phyloP scores from a whole-genome alignment of 1,284 basidiomycete species.

The Austropuccinia psidii region DNA sequence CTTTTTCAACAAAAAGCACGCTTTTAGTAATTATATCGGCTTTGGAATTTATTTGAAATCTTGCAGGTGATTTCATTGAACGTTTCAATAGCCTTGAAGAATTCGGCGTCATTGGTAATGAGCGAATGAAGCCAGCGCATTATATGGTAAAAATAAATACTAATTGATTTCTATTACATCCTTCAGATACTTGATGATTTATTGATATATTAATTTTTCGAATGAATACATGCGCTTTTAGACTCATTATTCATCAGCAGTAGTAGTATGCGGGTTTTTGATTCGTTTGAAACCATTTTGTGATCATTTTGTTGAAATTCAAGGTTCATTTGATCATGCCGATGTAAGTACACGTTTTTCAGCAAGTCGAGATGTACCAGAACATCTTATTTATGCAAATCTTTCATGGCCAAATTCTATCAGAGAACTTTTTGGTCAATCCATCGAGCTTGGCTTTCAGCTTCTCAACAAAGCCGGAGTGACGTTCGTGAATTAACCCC shows the following conservation, averaged over 20 bases:
- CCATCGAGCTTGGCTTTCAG: constrained; percentile 70
- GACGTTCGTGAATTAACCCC: constrained; percentile 92
- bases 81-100: constrained; percentile 66
- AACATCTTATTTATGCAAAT: background rate
- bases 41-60: background rate
- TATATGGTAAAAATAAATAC: constrained; percentile 6
- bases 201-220: constrained; percentile 51
- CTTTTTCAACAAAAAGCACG: background rate
- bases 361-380: background rate
- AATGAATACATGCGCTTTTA: constrained; percentile 46
- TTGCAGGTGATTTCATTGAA: constrained; percentile 48
- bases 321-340: constrained; percentile 40
- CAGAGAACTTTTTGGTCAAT: constrained; percentile 75
- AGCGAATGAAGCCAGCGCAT: constrained; percentile 48
- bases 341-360: constrained; percentile 13
- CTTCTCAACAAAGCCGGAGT: constrained; percentile 74
- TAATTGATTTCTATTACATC: background rate
- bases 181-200: constrained; percentile 26
- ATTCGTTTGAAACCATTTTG: constrained; percentile 85
- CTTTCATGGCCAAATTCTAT: background rate
- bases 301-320: constrained; percentile 78
- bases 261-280: constrained; percentile 92
- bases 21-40: background rate
- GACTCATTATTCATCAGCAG: constrained; percentile 91
- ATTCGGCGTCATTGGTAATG: constrained; percentile 74